Evolutionary conservation across 352 stramenopile species (phyloP).

Genomic region (Pythium folliculosum): DNA sequence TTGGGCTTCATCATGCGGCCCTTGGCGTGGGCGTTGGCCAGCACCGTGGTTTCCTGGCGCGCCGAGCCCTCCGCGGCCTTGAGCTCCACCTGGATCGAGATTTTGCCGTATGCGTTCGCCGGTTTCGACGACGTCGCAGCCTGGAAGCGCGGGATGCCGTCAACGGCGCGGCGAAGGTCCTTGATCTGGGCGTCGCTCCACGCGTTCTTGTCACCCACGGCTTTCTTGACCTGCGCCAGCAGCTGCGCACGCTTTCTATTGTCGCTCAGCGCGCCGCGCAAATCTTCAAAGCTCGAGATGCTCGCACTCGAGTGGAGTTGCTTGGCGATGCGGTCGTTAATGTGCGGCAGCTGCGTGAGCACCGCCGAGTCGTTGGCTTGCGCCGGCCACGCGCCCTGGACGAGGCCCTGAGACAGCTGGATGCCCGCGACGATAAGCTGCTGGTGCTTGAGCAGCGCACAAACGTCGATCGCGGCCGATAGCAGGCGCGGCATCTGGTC

Average conservation of each 20-base stretch:
- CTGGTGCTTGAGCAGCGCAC: slow-evolving; percentile 54
- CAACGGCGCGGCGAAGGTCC: slow-evolving; percentile 46
- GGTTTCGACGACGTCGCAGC: slow-evolving; percentile 20
- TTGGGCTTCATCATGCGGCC: slow-evolving; percentile 58
- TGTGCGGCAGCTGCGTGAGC: slow-evolving; percentile 54
- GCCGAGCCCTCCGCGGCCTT: slow-evolving; percentile 19
- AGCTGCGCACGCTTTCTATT: slow-evolving; percentile 22
- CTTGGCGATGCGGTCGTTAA: slow-evolving; percentile 35
- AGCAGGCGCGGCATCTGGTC: slow-evolving; percentile 96
- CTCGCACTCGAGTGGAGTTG: slow-evolving; percentile 27
- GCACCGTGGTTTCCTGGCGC: slow-evolving; percentile 23
- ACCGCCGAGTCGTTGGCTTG: slow-evolving; percentile 12
- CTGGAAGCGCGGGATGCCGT: slow-evolving; percentile 47
- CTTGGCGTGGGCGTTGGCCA: slow-evolving; percentile 20
- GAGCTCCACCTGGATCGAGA: slow-evolving; percentile 38
- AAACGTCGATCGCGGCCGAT: slow-evolving; percentile 92
- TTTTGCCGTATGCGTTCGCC: neutral
- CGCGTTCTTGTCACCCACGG: slow-evolving; percentile 5
- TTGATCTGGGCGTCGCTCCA: slow-evolving; percentile 32
- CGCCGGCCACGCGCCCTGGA: slow-evolving; percentile 52
- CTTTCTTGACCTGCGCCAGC: slow-evolving; percentile 15
- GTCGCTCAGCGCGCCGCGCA: slow-evolving; percentile 8
- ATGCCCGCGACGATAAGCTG: slow-evolving; percentile 57
- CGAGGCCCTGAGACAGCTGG: slow-evolving; percentile 54
- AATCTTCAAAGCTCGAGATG: slow-evolving; percentile 11